Base-by-base conservation (phyloP, 768 basidiomycete species). In the Tulasnella sp. region DNA sequence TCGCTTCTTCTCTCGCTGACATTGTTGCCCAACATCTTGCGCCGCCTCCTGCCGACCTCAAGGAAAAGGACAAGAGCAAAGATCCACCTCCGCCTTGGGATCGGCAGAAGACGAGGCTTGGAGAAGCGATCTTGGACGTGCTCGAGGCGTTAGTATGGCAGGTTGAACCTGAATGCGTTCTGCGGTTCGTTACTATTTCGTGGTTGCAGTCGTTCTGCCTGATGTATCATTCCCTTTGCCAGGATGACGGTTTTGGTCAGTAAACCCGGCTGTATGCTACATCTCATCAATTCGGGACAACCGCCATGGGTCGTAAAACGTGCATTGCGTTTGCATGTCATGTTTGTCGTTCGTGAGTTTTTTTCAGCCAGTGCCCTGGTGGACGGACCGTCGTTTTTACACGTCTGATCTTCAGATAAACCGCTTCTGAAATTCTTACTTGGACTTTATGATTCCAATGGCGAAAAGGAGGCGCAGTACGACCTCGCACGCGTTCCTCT, bases 281-380 rank as follows among this genome's bases (percentile, higher is more conserved):
- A n/a, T 46, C 64, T 78, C 24, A 78, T 64, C 34, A 60, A 78
- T 24, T 54, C 34, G 37, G 40, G 58, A 18, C 77, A 78, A 76
- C 90, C 92, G 2, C 81, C 83, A 6, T 89, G 89, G 87, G 84
- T 93, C 40, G 84, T 93, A 11, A 84, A 86, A 73, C 87, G 88
- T 18, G 86, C 88, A 54, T 85, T 88, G 24, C 88, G 89, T n/a
- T 81, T 92, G 20, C 85, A 94, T 40, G 84, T 89, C 24, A 84
- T 91, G 77, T 84, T 93, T 69, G 28, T 37, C 16, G 28, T 69
- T 14, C 64, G 64, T 69, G 64, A 69, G 64, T 37, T 69, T 0
- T 69, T 0, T 22, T 9, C 1, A 8, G 24, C 54, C 24, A 54
- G 18, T 54, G 7, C 7, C 22, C n/a, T 54, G 54, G 11, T n/a